Evolutionary conservation across 2,329 filamentous ascomycete species (phyloP), one percentile per base, ranked within the genome.

Genomic region (Clonostachys byssicola): DNA sequence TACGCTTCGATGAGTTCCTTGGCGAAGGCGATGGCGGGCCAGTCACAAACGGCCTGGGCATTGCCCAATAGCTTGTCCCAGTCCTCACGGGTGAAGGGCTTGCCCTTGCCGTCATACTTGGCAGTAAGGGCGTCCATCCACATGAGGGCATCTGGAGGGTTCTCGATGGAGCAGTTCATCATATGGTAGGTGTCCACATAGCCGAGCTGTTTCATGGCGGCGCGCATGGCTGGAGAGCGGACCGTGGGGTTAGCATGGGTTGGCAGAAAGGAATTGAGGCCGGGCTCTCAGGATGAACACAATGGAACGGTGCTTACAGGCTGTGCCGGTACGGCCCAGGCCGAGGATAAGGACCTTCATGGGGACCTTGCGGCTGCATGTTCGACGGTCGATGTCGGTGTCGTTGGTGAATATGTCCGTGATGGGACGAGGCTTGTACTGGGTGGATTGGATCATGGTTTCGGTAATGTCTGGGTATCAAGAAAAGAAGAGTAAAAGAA

Each of bases 321-420:
- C 79, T 57, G 86, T 89, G 58, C 85, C 85, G 9, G 85, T 89
- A 52, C 85, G 76, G 47, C 83, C 83, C 16, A 88, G 74, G 42
- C 85, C 86, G 1, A 90, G 74, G 42, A 84, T 78, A 34, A 89
- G 78, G 42, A 89, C 81, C 61, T 81, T 81, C 85, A 89, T 89
- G 34, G 85, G 85, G 45, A 87, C 83, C 34, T 72, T 78, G 47
- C 86, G 81, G 49, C 74, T 76, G 63, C 82, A 84, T 71, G 82
- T 70, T 54, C 81, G 74, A 44, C 81, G 73, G 65, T 89, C 81
- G 63, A 89, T 85, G 59, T 82, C 79, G 40, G 82, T 86, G 60
- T 87, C 83, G 53, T 63, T 68, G 45, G 83, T 87, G 66, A 86
- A 81, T 60, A 82, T 68, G 60, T 82, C 78, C 45, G 79, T 81